Conservation (phyloP, 2,329 filamentous ascomycete species). For the Rhynchosporium agropyri region DNA sequence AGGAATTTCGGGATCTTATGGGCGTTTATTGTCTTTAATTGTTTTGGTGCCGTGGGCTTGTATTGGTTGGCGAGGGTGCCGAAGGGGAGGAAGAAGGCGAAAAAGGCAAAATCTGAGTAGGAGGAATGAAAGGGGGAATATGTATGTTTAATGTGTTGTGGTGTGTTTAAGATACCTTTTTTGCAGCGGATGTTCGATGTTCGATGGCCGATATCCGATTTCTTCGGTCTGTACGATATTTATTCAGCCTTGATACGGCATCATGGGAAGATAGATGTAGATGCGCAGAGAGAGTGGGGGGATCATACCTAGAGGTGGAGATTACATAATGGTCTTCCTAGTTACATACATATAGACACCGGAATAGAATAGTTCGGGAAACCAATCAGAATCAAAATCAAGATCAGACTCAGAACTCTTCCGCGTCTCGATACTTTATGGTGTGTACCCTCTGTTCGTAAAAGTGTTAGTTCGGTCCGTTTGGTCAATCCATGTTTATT, state of each 20-base stretch:
- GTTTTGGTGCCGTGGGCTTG: conserved; percentile 53
- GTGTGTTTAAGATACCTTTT: background rate
- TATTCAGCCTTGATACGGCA: no score
- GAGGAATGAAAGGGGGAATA: no score
- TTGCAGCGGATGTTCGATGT: background rate
- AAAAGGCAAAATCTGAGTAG: conserved; percentile 27
- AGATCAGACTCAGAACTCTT: background rate
- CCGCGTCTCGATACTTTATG: no score
- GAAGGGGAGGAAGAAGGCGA: conserved; percentile 40
- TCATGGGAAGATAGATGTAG: background rate
- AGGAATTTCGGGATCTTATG: conserved; percentile 67
- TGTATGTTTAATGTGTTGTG: background rate
- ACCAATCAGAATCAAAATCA: background rate
- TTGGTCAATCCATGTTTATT: no score
- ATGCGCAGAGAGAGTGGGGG: background rate
- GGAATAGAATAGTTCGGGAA: background rate
- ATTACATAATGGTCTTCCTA: no score
- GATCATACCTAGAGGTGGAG: background rate
- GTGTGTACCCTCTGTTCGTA: no score
- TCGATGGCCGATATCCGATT: no score
- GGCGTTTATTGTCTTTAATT: conserved; percentile 59
- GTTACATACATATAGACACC: background rate
- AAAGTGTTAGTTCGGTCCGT: no score
- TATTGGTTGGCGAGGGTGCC: conserved; percentile 55
- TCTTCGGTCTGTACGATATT: no score